Evolutionary conservation across 805 yeast species (phyloP).

Genomic region (Lipomyces sp.): DNA sequence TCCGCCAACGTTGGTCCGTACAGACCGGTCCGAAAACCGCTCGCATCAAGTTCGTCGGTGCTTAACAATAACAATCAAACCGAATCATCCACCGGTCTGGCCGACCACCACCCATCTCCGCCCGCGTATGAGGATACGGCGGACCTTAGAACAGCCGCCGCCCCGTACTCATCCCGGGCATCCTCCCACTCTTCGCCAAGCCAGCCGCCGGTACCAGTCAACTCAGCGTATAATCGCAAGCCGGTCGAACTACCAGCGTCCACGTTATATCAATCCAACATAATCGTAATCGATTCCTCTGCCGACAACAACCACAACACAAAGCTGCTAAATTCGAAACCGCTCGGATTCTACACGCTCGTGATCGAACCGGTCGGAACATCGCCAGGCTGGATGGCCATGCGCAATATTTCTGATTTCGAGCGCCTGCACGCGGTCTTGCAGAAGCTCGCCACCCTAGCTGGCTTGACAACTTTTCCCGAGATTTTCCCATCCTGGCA

Average conservation of each 20-base stretch:
- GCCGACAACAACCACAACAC: conserved; percentile 25
- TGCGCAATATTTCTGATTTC: conserved; percentile 36
- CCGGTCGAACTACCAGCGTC: conserved; percentile 16
- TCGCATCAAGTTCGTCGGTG: neutral
- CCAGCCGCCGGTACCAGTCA: neutral
- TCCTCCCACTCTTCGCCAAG: conserved; percentile 4
- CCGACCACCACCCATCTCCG: conserved; percentile 17
- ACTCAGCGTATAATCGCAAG: conserved; percentile 17
- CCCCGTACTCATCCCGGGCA: conserved; percentile 4
- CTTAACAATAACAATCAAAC: neutral
- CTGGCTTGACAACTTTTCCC: conserved; percentile 36
- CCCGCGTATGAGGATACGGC: too few species aligned
- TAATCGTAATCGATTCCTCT: conserved; percentile 34
- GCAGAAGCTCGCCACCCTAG: conserved; percentile 35
- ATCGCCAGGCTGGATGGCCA: conserved; percentile 40
- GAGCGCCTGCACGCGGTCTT: conserved; percentile 35
- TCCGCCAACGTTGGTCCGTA: conserved; percentile 1
- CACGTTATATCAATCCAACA: conserved; percentile 25
- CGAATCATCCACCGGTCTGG: neutral
- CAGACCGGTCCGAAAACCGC: conserved; percentile 9
- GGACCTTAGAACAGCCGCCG: neutral
- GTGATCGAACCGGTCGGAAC: conserved; percentile 37
- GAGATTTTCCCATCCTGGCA: conserved; percentile 37
- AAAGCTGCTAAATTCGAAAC: conserved; percentile 23
- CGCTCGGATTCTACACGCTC: conserved; percentile 35